These are phyloP conservation scores for Gonapodya sp. DNA, from an alignment of 192 early-diverging fungal species.

Conservation along the genomic window DNA sequence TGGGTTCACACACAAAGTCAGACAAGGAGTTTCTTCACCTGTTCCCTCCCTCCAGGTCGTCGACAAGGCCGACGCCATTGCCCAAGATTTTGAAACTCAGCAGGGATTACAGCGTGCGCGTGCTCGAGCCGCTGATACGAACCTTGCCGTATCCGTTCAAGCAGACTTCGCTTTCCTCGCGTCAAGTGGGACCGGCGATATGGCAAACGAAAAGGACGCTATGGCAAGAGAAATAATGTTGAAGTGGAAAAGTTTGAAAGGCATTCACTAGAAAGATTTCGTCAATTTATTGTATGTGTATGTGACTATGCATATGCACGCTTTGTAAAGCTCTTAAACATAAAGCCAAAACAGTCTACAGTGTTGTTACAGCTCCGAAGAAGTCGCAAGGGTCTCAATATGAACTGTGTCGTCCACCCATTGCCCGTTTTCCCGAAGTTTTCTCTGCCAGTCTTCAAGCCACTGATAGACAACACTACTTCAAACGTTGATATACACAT, in stretches of 20 bases:
- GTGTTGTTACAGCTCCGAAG: too few relatives aligned
- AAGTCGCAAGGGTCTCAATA: too few relatives aligned
- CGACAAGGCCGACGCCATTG: slow-evolving; percentile 55
- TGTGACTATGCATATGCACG: too few relatives aligned
- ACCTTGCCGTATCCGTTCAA: slow-evolving; percentile 17
- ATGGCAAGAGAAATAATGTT: background rate
- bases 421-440: background rate
- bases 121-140: background rate
- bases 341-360: too few relatives aligned
- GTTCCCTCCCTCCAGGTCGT: slow-evolving; percentile 21
- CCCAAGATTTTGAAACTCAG: slow-evolving; percentile 62
- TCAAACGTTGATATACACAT: background rate
- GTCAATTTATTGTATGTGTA: too few relatives aligned
- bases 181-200: background rate
- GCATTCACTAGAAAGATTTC: too few relatives aligned
- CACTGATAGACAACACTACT: background rate
- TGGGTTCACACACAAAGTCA: slow-evolving; percentile 22
- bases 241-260: background rate
- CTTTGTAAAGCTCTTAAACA: too few relatives aligned
- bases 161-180: slow-evolving; percentile 22
- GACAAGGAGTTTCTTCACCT: background rate
- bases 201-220: background rate
- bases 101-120: slow-evolving; percentile 17
- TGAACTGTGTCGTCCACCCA: background rate
- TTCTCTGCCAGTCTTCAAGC: background rate